These are phyloP conservation scores for Pilaira anomala DNA, from an alignment of 192 early-diverging fungal genomes.

Conservation along the genomic window DNA sequence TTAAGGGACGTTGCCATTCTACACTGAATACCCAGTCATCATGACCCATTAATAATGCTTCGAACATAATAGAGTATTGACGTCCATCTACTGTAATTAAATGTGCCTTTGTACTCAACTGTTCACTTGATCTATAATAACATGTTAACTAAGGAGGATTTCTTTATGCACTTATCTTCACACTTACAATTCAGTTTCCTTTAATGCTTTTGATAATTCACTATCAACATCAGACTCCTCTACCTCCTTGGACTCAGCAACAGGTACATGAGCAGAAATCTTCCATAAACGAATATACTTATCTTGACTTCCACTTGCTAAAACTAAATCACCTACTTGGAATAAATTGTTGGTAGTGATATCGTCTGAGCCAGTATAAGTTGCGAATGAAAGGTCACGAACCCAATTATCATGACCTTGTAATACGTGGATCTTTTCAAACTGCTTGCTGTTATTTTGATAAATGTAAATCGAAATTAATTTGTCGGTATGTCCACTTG, in stretches of 20 bases:
- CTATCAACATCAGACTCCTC: constrained; percentile 8
- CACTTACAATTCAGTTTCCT: constrained; percentile 38
- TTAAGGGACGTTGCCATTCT: constrained; percentile 65
- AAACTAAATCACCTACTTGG: constrained; percentile 72
- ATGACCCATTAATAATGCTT: constrained; percentile 91
- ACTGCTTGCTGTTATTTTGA: constrained; percentile 39
- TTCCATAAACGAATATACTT: constrained; percentile 92
- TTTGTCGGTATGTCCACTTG: constrained; percentile 82
- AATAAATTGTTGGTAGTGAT: constrained; percentile 48
- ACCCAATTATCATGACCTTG: constrained; percentile 96
- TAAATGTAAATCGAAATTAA: constrained; percentile 65
- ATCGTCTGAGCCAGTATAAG: constrained; percentile 44
- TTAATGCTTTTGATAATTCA: constrained; percentile 45
- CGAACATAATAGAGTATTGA: constrained; percentile 69
- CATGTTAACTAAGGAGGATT: background rate
- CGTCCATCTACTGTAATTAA: constrained; percentile 53
- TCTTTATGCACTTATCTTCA: background rate
- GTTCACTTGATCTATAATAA: constrained; percentile 47
- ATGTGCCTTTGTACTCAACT: constrained; percentile 86
- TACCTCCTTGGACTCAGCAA: background rate
- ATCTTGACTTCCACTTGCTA: constrained; percentile 90
- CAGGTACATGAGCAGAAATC: constrained; percentile 43
- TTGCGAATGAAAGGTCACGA: constrained; percentile 70
- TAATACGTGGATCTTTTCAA: constrained; percentile 60
- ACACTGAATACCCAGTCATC: constrained; percentile 94